phyloP scores from a whole-genome alignment of 1,139 yeast genomes.

The Magnusiomyces magnusii region DNA sequence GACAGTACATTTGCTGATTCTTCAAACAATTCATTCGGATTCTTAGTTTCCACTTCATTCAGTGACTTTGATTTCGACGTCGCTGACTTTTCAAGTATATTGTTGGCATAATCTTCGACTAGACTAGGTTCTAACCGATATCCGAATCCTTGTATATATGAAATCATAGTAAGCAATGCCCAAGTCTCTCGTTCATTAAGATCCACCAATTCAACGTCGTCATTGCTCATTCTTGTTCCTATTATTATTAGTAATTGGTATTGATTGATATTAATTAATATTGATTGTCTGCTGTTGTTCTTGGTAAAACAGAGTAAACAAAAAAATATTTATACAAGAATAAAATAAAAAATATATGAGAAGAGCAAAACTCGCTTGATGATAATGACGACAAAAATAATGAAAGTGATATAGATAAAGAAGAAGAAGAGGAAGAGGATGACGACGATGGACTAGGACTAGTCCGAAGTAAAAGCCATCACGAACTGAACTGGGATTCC shows the following conservation, averaged over 20 bases:
- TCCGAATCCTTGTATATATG: slow-evolving; percentile 6
- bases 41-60: no score
- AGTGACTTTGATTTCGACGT: background rate
- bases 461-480: slow-evolving; percentile 19
- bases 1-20: no score
- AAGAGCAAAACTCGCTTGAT: no score
- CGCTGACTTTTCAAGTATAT: slow-evolving; percentile 4
- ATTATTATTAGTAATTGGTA: no score
- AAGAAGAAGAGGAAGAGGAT: slow-evolving; percentile 8
- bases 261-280: no score
- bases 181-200: slow-evolving; percentile 6
- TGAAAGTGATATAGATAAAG: no score
- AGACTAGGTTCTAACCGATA: slow-evolving; percentile 6
- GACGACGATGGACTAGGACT: slow-evolving; percentile 10
- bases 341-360: no score
- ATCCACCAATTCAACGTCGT: slow-evolving; percentile 3
- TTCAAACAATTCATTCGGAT: no score
- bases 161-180: slow-evolving; percentile 5
- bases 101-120: slow-evolving; percentile 10
- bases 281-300: no score
- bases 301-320: no score
- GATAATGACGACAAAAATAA: no score
- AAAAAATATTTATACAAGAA: no score
- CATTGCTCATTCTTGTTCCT: background rate
- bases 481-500: slow-evolving; percentile 16